Evolutionary conservation across 371 early-diverging fungal species (phyloP).

Genomic region (Rhizopus sp.): DNA sequence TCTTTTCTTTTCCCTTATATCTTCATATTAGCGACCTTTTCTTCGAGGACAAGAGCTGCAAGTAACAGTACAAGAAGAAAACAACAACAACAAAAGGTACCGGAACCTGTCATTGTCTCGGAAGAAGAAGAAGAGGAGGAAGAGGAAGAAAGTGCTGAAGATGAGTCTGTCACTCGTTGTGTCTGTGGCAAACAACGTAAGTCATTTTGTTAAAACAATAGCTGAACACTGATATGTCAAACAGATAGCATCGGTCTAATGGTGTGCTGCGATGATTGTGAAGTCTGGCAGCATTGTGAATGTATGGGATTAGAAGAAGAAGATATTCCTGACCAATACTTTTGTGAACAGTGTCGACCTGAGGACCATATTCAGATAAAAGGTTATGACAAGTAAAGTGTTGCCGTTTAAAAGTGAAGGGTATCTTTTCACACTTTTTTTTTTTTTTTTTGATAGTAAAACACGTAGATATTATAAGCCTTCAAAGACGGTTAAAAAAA

Average conservation of each 20-base stretch:
- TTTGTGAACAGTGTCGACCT: constrained; percentile 76
- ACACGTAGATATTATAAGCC: constrained; percentile 35
- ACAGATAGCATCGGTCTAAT: constrained; percentile 67
- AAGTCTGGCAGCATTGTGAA: constrained; percentile 88
- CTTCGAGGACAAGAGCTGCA: constrained; percentile 3
- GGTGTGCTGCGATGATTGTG: constrained; percentile 87
- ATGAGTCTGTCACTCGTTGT: constrained; percentile 77
- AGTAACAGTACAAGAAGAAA: constrained; percentile 9
- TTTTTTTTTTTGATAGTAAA: constrained; percentile 3
- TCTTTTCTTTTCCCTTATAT: too few relatives aligned
- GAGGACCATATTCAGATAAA: constrained; percentile 27
- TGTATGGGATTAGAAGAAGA: constrained; percentile 77
- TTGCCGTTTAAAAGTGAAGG: background rate
- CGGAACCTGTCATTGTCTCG: constrained; percentile 20
- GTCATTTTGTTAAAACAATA: constrained; percentile 1
- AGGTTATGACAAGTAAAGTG: constrained; percentile 9
- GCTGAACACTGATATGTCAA: constrained; percentile 2
- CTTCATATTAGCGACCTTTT: background rate
- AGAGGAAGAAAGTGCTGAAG: constrained; percentile 41
- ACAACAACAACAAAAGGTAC: constrained; percentile 24
- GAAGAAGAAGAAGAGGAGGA: constrained; percentile 19
- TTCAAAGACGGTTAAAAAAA: constrained; percentile 9
- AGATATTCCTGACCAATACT: constrained; percentile 82
- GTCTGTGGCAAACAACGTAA: constrained; percentile 74
- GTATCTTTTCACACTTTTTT: background rate